Base-by-base conservation (phyloP, 768 basidiomycete species). In the Lactifluus rugatus region DNA sequence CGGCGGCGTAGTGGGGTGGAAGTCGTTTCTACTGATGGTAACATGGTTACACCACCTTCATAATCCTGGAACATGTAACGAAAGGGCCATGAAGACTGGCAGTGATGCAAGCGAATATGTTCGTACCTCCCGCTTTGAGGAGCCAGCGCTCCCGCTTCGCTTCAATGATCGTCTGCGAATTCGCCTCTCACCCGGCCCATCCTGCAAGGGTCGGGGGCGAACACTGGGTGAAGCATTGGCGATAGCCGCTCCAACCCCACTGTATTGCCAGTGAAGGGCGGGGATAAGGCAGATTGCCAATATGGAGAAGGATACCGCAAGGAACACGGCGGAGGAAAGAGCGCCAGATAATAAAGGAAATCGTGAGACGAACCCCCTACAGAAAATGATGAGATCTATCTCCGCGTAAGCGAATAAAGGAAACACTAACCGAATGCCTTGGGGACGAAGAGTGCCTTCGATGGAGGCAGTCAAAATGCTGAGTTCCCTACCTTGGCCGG, bases 401-500 rank as follows among this genome's bases (percentile, higher is more conserved):
- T 45, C 52, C 45, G 14, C 48, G 39, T 9, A 36, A 46, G 44
- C 46, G 10, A 32, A 17, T n/a, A n/a, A 41, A 36, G 21, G 11
- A 26, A 10, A 17, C 4, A 44, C 78, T 59, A 66, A 88, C 90
- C 86, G 79, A 44, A 91, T 70, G 36, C 90, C 89, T 60, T 77
- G 79, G 61, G 81, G 85, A 37, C 79, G 76, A 31, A 87, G 78
- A 19, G 73, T 70, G 9, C 89, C 89, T 55, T 72, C 75, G 44
- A 93, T 63, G 37, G 74, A 77, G 21, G 87, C 85, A 21, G 80
- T 75, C 31, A 78, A 66, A 9, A 93, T 80, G 61, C 79, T 85
- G 3, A 93, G 65, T 68, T 93, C 90, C 53, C 84, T 82, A 16
- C 81, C 86, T 70, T 84, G 73, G 2, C 88, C 89, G 14, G 69